phyloP scores from a whole-genome alignment of 805 yeast genomes.

The Candida dajiaensis region DNA sequence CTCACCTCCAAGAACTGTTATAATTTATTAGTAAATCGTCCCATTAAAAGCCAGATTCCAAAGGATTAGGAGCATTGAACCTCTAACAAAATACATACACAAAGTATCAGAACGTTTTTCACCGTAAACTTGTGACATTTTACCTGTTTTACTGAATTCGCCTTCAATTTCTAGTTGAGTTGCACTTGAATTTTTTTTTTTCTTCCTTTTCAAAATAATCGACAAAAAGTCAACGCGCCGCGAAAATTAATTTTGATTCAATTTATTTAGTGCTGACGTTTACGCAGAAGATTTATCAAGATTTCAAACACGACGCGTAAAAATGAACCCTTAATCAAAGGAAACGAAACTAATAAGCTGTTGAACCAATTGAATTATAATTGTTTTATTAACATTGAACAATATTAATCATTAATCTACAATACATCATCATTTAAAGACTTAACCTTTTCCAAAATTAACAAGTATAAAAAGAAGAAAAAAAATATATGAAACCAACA shows the following conservation, averaged over 20 bases:
- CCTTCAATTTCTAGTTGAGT: background rate
- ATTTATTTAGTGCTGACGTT: slow-evolving; percentile 14
- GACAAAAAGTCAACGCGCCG: background rate
- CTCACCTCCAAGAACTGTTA: slow-evolving; percentile 81
- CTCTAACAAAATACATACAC: slow-evolving; percentile 34
- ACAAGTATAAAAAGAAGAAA: background rate
- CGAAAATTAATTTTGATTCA: background rate
- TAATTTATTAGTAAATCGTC: slow-evolving; percentile 7
- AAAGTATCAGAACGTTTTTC: slow-evolving; percentile 87
- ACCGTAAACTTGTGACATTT: slow-evolving; percentile 58
- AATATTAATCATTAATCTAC: too few species aligned
- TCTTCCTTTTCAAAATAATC: background rate
- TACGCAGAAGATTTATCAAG: slow-evolving; percentile 5
- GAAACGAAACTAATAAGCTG: background rate
- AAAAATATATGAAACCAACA: background rate
- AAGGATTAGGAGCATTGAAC: background rate
- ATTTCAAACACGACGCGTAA: too few species aligned
- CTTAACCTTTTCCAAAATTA: background rate
- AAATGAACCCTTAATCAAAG: background rate
- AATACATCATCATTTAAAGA: background rate
- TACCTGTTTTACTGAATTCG: background rate
- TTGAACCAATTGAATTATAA: too few species aligned
- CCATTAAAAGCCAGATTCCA: background rate
- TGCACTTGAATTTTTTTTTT: slow-evolving; percentile 11
- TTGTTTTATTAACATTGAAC: too few species aligned